These are phyloP conservation scores for Tephrocybe sp. DNA, from an alignment of 768 basidiomycete genomes.

Conservation along the genomic window DNA sequence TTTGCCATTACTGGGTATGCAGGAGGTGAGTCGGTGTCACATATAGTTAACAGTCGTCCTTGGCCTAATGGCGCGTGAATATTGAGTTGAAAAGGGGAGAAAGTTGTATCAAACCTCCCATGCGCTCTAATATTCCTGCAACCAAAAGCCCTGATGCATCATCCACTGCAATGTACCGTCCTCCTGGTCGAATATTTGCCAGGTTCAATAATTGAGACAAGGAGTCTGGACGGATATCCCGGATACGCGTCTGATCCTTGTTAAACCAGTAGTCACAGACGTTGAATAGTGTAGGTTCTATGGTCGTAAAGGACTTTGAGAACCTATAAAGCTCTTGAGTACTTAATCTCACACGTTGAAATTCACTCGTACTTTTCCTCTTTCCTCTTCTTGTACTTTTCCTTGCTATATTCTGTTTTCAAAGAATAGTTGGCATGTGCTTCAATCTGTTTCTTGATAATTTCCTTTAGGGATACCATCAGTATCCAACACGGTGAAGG, in stretches of 20 bases:
- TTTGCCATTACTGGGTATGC: constrained; percentile 78
- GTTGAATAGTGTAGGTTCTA: constrained; percentile 86
- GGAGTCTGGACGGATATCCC: constrained; percentile 83
- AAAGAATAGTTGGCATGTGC: constrained; percentile 88
- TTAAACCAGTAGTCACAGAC: constrained; percentile 87
- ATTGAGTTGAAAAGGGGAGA: neutral
- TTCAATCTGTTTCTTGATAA: constrained; percentile 92
- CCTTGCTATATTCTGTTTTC: constrained; percentile 98
- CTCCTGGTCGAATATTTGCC: constrained; percentile 81
- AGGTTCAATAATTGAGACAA: constrained; percentile 85
- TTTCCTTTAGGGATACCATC: constrained; percentile 55
- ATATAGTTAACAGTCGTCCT: constrained; percentile 81
- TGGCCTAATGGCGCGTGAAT: constrained; percentile 44
- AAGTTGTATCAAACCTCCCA: constrained; percentile 62
- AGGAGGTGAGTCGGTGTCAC: constrained; percentile 89
- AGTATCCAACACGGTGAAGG: neutral
- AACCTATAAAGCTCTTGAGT: constrained; percentile 50
- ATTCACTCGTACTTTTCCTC: constrained; percentile 78
- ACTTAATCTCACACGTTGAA: neutral
- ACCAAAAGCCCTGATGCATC: constrained; percentile 89
- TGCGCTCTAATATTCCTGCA: constrained; percentile 77
- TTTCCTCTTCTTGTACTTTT: constrained; percentile 96
- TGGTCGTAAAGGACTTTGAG: constrained; percentile 80
- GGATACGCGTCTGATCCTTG: constrained; percentile 78
- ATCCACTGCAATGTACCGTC: constrained; percentile 87